Evolutionary conservation across 2,329 filamentous ascomycete species (phyloP), one percentile per base, ranked within the genome.

Genomic region (Cladosporium sp.): DNA sequence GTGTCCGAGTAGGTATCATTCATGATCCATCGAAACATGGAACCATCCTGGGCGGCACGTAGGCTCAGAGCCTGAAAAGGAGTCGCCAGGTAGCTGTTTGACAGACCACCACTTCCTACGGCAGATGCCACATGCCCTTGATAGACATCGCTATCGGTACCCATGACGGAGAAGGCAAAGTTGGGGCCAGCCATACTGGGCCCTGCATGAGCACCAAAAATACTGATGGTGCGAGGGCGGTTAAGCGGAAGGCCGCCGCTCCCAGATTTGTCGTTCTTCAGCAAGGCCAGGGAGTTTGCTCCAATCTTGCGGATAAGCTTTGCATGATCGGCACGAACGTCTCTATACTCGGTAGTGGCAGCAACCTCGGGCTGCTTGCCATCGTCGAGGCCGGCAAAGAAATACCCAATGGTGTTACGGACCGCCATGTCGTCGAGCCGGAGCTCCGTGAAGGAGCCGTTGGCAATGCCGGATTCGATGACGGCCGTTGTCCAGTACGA

Each of bases 371-470:
- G 46, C 18, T 49, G 46, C 16, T 49, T 49, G 13, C 31, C 46
- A 28, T 49, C 38, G n/a, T 49, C 79, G 49, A 80, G 79, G 52
- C 79, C 81, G 46, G 84, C 81, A 60, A 79, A 80, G 68, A 81
- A 85, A 66, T 80, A 85, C 0, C 71, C 59, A 0, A 74, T 72
- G 4, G 77, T 63, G 41, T 77, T 70, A 18, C 70, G 64, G 46
- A 64, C 65, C 14, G 68, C 68, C 70, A 73, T 73, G 48, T 74
- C 70, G 52, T 74, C 70, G 34, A 74, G 68, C 46, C 92, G 61
- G 79, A 87, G 95, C 60, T 87, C 82, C 1, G 92, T 89, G 32
- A 97, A 74, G 0, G 90, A 56, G 18, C 62, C 62, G 44, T 45
- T 51, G 9, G 49, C 48, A 10, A 67, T 70, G 6, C 85, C 70